Evolutionary conservation across 331 rosid species (phyloP).

Genomic region (Rosa hybrid): DNA sequence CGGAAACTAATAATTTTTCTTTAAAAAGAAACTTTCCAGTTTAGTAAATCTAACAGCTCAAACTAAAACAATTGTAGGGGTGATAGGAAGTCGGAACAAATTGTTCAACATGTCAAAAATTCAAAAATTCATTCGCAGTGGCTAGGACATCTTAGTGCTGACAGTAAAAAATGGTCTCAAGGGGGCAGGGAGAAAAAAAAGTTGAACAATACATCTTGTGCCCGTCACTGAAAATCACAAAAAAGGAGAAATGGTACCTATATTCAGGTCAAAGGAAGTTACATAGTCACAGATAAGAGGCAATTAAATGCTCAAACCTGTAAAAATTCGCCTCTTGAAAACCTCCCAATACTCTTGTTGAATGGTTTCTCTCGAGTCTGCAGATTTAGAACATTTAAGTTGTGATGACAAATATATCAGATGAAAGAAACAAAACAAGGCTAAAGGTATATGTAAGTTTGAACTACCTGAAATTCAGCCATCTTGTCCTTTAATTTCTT

Average conservation of each 20-base stretch:
- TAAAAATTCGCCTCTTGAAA: slow-evolving; percentile 91
- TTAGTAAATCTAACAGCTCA: slow-evolving; percentile 1
- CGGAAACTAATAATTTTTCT: background rate
- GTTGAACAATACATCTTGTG: no score
- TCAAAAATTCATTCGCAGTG: background rate
- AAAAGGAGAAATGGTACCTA: slow-evolving; percentile 22
- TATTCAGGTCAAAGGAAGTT: slow-evolving; percentile 21
- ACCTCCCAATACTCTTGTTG: slow-evolving; percentile 90
- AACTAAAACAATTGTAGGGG: background rate
- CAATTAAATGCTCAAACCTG: slow-evolving; percentile 57
- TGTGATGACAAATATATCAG: background rate
- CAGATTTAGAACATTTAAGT: slow-evolving; percentile 18
- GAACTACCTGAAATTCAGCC: slow-evolving; percentile 88
- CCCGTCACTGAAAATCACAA: slow-evolving; percentile 74
- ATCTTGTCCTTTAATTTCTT: slow-evolving; percentile 93
- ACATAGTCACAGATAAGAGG: slow-evolving; percentile 19
- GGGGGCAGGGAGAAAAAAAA: background rate
- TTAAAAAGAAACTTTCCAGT: background rate
- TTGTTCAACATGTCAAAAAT: background rate
- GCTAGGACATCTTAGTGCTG: background rate
- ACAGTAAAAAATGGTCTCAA: background rate
- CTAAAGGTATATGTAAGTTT: background rate
- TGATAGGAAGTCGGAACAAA: background rate
- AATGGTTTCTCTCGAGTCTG: slow-evolving; percentile 74
- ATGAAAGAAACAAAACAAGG: background rate